Evolutionary conservation across 2,329 filamentous ascomycete species (phyloP).

Genomic region (Ceratocystiopsis brevicomis): DNA sequence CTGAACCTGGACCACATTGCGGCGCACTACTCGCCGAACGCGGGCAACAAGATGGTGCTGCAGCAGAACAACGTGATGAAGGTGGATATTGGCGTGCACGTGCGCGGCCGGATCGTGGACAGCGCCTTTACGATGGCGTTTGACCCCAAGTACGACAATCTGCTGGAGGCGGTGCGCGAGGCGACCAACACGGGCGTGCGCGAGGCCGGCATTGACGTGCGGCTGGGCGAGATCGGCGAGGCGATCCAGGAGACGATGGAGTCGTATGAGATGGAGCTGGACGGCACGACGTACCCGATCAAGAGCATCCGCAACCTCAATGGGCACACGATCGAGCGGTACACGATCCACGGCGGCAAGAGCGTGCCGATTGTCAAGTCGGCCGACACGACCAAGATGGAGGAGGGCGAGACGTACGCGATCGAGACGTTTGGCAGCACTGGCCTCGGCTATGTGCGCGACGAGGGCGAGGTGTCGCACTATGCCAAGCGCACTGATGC

Average conservation of each 20-base stretch:
- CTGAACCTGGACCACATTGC: conserved; percentile 68
- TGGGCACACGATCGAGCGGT: conserved; percentile 76
- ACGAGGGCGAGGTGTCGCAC: conserved; percentile 80
- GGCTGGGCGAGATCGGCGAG: conserved; percentile 68
- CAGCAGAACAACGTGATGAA: conserved; percentile 61
- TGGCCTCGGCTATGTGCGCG: conserved; percentile 69
- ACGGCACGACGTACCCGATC: conserved; percentile 58
- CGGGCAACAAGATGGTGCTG: conserved; percentile 60
- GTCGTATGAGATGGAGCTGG: conserved; percentile 73
- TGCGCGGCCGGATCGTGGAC: conserved; percentile 65
- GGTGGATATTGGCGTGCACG: conserved; percentile 65
- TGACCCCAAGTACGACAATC: conserved; percentile 54
- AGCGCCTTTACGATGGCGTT: conserved; percentile 65
- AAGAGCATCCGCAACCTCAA: conserved; percentile 77
- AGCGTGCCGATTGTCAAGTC: conserved; percentile 87
- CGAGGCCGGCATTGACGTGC: conserved; percentile 82
- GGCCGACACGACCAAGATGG: conserved; percentile 83
- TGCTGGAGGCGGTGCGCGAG: conserved; percentile 53
- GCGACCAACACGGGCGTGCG: conserved; percentile 73
- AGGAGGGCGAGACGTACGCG: conserved; percentile 86
- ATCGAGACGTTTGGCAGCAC: conserved; percentile 94
- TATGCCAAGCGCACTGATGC: conserved; percentile 62
- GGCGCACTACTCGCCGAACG: conserved; percentile 69
- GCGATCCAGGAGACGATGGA: conserved; percentile 85
- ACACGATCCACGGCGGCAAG: conserved; percentile 83